A percentile compares a stretch with the other conserved stretches of the same genome.
Conservation (phyloP, 495 filamentous ascomycete genomes). For the Beverwykella pulmonaria region DNA sequence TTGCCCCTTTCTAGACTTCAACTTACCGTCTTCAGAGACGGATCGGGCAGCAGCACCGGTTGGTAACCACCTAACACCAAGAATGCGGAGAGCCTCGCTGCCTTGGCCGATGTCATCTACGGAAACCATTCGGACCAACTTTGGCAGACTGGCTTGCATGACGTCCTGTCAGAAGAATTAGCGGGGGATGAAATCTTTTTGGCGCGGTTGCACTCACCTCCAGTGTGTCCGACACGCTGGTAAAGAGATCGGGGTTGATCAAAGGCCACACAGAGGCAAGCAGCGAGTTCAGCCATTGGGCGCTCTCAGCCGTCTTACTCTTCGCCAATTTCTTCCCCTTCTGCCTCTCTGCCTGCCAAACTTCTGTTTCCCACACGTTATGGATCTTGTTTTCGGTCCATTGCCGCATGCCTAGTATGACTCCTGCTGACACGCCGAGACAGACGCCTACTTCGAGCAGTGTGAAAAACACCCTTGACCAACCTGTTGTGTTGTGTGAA, state of each 20-base stretch:
- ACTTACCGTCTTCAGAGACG: constrained; percentile 58
- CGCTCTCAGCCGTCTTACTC: constrained; percentile 58
- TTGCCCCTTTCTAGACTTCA: constrained; percentile 47
- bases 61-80: constrained; percentile 68
- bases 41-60: constrained; percentile 63
- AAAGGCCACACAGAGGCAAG: constrained; percentile 67
- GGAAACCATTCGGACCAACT: constrained; percentile 65
- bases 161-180: constrained; percentile 51
- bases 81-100: constrained; percentile 63
- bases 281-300: constrained; percentile 67
- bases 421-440: constrained; percentile 38
- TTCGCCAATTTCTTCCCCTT: constrained; percentile 50
- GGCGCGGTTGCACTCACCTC: constrained; percentile 45
- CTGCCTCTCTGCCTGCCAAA: constrained; percentile 61
- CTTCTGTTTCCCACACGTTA: constrained; percentile 61
- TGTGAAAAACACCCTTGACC: constrained; percentile 29
- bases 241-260: constrained; percentile 71
- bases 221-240: constrained; percentile 63
- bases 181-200: not conserved
- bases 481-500: constrained; percentile 26
- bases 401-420: constrained; percentile 52
- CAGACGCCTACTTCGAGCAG: constrained; percentile 20
- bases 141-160: constrained; percentile 70
- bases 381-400: constrained; percentile 59
- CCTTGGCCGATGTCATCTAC: constrained; percentile 72